Base-by-base conservation (phyloP, 352 stramenopile genomes). In the Phytopythium ostracodes region DNA sequence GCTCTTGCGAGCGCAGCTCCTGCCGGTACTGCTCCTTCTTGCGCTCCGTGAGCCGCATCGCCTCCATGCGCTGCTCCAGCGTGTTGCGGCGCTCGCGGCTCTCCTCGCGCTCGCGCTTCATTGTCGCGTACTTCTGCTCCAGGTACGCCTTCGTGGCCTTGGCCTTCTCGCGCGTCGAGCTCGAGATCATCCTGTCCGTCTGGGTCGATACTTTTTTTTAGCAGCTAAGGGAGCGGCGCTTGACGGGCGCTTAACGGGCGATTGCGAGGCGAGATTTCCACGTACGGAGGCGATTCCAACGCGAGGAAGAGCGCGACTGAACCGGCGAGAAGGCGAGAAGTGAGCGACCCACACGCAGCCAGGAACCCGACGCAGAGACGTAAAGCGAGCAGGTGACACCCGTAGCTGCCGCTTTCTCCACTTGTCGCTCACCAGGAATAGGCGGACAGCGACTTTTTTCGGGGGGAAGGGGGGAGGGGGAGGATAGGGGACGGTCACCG, bases 31-130 rank as follows among this genome's bases (percentile, higher is more conserved):
- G 73, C 67, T 92, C 83, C 52, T 88, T 87, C 67, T 88, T 82
- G 62, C 59, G 72, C 71, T 94, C 87, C 6, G 75, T 87, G 24
- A 96, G 82, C 29, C 81, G 79, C 72, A 96, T 60, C 31, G 75
- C 79, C 57, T 87, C 73, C 84, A 96, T 96, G 67, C 91, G 82
- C 65, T 92, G 72, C 74, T 96, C 87, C 24, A 93, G 71, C 36
- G 76, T 87, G 57, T 87, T 75, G 68, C 84, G 85, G 1, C 87
- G 81, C 72, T 88, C 77, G 46, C 83, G 77, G 62, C 77, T 81
- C 64, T 96, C 84, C 68, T 96, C 87, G 43, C 84, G 79, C 72
- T 96, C 87, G 40, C 86, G 87, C 75, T 96, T 96, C 83, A 94
- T 94, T 22, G 84, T 76, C 31, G 87, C 87, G 58, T 96, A 96